Conservation (phyloP, 2,329 filamentous ascomycete genomes). For the Neofusicoccum sp. region DNA sequence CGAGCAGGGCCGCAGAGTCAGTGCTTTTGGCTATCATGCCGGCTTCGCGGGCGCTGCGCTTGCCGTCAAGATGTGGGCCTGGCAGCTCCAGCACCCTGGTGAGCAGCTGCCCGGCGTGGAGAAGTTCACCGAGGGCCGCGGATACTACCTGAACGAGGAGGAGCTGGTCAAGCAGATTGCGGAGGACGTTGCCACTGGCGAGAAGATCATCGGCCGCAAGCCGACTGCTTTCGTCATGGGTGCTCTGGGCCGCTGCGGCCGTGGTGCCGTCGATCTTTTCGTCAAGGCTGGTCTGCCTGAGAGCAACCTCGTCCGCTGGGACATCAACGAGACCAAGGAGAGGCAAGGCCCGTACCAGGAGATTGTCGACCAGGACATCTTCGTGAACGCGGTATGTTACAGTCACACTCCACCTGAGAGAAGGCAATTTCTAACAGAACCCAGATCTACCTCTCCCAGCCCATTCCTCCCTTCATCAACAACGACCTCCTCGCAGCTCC, state of each 20-base stretch:
- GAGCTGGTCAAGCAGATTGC: conserved; percentile 73
- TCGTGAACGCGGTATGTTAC: conserved; percentile 37
- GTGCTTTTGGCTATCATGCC: conserved; percentile 61
- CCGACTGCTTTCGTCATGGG: conserved; percentile 83
- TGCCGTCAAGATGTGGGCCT: conserved; percentile 68
- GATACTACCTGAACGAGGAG: conserved; percentile 70
- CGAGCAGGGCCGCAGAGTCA: conserved; percentile 66
- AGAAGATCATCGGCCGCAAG: conserved; percentile 63
- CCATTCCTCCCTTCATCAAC: conserved; percentile 81
- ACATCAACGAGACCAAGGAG: conserved; percentile 71
- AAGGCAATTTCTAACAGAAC: conserved; percentile 12
- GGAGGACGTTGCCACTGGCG: conserved; percentile 64
- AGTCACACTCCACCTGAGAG: neutral
- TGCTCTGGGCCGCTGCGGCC: conserved; percentile 73
- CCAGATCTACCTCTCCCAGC: conserved; percentile 74
- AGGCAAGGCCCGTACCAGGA: conserved; percentile 71
- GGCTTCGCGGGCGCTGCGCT: conserved; percentile 50
- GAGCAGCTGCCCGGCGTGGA: conserved; percentile 65
- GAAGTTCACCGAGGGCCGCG: conserved; percentile 47
- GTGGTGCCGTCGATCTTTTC: conserved; percentile 78
- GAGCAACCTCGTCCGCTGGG: conserved; percentile 69
- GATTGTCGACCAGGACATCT: conserved; percentile 63
- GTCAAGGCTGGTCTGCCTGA: conserved; percentile 69
- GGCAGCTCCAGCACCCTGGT: conserved; percentile 71
- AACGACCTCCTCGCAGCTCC: conserved; percentile 64